Conservation (phyloP, 2,329 filamentous ascomycete species). For the Colletotrichum higginsianum region DNA sequence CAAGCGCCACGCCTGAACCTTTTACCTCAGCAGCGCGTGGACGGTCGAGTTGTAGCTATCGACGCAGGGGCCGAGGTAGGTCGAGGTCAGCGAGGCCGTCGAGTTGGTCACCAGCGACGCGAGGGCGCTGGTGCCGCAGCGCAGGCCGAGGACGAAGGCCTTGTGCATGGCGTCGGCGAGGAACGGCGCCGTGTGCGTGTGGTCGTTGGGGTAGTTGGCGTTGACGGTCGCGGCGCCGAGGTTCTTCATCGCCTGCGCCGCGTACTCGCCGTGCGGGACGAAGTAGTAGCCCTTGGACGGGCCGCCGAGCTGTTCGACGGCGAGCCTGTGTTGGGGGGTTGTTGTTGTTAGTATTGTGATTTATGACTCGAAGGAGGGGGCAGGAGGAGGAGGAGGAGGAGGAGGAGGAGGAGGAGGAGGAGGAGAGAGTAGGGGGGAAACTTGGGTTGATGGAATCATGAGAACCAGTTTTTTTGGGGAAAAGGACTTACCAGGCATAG, state of each 20-base stretch:
- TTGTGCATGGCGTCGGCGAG: constrained; percentile 70
- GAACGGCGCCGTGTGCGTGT: constrained; percentile 72
- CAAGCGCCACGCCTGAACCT: too few species aligned
- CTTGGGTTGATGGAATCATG: too few species aligned
- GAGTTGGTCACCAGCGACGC: constrained; percentile 51
- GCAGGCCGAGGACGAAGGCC: constrained; percentile 70
- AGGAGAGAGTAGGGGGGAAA: too few species aligned
- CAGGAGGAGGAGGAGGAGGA: too few species aligned
- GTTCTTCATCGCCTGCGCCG: constrained; percentile 66
- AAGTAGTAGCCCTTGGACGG: constrained; percentile 62
- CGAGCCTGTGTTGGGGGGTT: constrained; percentile 45
- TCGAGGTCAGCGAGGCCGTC: constrained; percentile 49
- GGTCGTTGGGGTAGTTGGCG: constrained; percentile 70
- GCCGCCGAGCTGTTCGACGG: constrained; percentile 54
- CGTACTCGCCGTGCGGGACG: constrained; percentile 73
- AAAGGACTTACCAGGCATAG: constrained; percentile 61
- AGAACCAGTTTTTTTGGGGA: too few species aligned
- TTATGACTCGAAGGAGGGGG: too few species aligned
- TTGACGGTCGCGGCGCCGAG: constrained; percentile 66
- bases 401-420: constrained; percentile 8
- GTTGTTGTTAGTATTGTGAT: background rate
- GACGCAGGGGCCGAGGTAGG: constrained; percentile 50
- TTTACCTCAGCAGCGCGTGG: constrained; percentile 36
- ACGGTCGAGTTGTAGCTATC: constrained; percentile 42
- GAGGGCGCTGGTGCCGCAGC: constrained; percentile 63